These are phyloP conservation scores for Monilinia laxa DNA, from an alignment of 2,329 filamentous ascomycete genomes.

Conservation along the genomic window DNA sequence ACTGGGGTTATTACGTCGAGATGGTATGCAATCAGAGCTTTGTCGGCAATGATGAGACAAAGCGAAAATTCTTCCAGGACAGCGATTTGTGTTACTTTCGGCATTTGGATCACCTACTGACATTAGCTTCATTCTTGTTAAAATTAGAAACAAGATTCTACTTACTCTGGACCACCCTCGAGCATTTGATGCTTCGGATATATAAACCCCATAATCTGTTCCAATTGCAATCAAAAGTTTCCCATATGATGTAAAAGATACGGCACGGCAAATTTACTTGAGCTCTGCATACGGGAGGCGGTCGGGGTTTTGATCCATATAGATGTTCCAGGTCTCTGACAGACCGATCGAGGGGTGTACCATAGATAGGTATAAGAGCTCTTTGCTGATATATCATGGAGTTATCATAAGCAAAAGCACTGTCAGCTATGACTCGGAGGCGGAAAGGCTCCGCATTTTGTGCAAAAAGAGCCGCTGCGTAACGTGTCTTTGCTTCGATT, in stretches of 20 bases:
- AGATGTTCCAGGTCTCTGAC: conserved; percentile 83
- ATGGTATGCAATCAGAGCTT: conserved; percentile 88
- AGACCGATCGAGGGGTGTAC: conserved; percentile 87
- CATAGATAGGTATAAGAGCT: conserved; percentile 76
- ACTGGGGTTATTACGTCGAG: conserved; percentile 75
- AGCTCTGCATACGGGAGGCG: conserved; percentile 77
- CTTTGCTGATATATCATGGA: conserved; percentile 50
- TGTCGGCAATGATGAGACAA: conserved; percentile 88
- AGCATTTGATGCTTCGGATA: conserved; percentile 84
- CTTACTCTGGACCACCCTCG: conserved; percentile 86
- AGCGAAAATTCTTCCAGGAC: conserved; percentile 95
- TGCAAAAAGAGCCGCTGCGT: conserved; percentile 81
- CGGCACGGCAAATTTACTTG: conserved; percentile 91
- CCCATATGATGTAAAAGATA: conserved; percentile 80
- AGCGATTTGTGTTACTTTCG: conserved; percentile 84
- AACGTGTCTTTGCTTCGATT: conserved; percentile 88
- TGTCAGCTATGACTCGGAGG: conserved; percentile 86
- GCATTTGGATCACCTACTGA: conserved; percentile 66
- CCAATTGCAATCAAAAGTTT: conserved; percentile 90
- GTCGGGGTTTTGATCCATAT: conserved; percentile 68
- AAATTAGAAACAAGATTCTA: conserved; percentile 27
- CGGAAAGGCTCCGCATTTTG: conserved; percentile 97
- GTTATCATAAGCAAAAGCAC: conserved; percentile 78
- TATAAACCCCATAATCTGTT: conserved; percentile 90
- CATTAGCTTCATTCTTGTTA: conserved; percentile 26